A percentile compares a stretch with the other conserved stretches of the same genome.
Evolutionary conservation across 2,329 filamentous ascomycete genomes (phyloP).

Genomic region (Diaporthe eres): DNA sequence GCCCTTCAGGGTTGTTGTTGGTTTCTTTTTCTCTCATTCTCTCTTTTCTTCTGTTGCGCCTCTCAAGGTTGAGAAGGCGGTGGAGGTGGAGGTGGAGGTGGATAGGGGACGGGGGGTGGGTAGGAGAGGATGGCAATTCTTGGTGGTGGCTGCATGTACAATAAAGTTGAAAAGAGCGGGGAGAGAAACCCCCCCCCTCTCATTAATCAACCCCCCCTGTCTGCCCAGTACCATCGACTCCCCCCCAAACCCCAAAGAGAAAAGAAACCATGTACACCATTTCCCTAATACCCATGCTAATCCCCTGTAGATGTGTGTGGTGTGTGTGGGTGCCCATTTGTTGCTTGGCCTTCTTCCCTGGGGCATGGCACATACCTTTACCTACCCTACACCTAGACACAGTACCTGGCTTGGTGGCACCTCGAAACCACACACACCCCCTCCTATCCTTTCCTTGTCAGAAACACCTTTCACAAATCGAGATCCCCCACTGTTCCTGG

Average conservation of each 20-base stretch:
- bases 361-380: not conserved
- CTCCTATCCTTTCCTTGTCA: too few relatives aligned
- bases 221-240: not conserved
- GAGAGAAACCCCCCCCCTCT: not conserved
- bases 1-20: conserved; percentile 20
- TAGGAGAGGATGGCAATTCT: not conserved
- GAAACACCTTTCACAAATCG: conserved; percentile 15
- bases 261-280: not conserved
- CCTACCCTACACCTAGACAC: conserved; percentile 5
- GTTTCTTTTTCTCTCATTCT: too few relatives aligned
- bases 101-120: too few relatives aligned
- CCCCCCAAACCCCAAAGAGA: not conserved
- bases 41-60: not conserved
- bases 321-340: not conserved
- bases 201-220: not conserved
- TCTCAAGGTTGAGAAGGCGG: not conserved
- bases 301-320: not conserved
- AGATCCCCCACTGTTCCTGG: conserved; percentile 16
- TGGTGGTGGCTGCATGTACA: not conserved
- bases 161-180: not conserved
- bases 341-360: conserved; percentile 17
- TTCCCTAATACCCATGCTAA: not conserved
- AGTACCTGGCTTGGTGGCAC: conserved; percentile 1
- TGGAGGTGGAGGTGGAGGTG: not conserved
- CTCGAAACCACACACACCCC: too few relatives aligned